Conservation (phyloP, 139 green algal genomes). For the Zygnema cylindricum region DNA sequence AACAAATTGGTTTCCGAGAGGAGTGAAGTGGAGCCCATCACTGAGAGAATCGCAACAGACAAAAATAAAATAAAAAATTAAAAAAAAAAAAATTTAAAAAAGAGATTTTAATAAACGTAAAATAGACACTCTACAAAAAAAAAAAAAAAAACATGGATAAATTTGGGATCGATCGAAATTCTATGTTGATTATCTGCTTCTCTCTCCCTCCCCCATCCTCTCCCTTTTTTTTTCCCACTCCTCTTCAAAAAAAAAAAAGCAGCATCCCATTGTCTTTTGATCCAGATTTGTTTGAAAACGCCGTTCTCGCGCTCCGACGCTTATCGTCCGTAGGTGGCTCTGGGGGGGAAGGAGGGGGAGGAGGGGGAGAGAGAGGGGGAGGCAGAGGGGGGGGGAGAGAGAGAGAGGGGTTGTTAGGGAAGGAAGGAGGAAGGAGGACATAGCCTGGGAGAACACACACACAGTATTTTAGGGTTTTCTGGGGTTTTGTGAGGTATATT, state of each 20-base stretch:
- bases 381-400: no score
- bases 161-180: not conserved
- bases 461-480: not conserved
- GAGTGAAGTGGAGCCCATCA: conserved; percentile 45
- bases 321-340: not conserved
- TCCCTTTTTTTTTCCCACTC: not conserved
- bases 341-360: no score
- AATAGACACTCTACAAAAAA: not conserved
- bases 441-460: not conserved
- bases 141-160: not conserved
- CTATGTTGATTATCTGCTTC: not conserved
- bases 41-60: not conserved
- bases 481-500: not conserved
- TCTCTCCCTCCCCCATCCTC: not conserved
- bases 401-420: no score
- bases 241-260: not conserved
- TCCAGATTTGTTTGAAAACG: not conserved
- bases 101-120: not conserved
- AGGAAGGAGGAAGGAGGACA: not conserved
- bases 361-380: no score
- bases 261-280: not conserved
- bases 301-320: not conserved
- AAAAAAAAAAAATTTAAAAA: not conserved
- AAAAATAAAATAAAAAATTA: conserved; percentile 5
- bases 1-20: conserved; percentile 31